Evolutionary conservation across 2,329 filamentous ascomycete species (phyloP).

Genomic region (Cryphonectria naterciae): DNA sequence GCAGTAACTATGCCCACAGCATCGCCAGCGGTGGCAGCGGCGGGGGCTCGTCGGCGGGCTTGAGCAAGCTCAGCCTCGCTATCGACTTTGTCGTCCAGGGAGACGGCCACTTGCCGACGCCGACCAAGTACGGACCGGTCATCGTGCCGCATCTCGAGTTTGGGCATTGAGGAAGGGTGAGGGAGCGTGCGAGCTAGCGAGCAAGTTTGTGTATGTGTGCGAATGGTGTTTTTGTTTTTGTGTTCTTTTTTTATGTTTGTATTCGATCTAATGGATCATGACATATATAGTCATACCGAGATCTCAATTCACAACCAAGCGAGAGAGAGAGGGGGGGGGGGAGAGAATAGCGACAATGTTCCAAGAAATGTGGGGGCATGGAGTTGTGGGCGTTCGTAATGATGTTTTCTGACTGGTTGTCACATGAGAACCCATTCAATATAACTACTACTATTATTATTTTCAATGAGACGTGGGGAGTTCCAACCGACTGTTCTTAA

Average conservation of each 20-base stretch:
- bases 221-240: background rate
- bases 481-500: background rate
- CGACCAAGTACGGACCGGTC: conserved; percentile 96
- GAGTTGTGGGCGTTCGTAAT: background rate
- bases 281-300: background rate
- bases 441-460: background rate
- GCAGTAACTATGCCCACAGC: conserved; percentile 9
- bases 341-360: background rate
- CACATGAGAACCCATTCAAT: background rate
- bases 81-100: conserved; percentile 98
- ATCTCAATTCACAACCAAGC: background rate
- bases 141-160: conserved; percentile 87
- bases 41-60: conserved; percentile 43
- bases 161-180: conserved; percentile 53
- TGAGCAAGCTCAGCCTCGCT: conserved; percentile 78
- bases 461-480: background rate
- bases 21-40: conserved; percentile 36
- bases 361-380: background rate
- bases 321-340: background rate
- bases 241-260: background rate
- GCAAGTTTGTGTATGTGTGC: background rate
- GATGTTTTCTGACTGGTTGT: background rate
- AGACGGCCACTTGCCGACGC: conserved; percentile 76
- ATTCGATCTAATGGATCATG: conserved; percentile 5
- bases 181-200: background rate